A percentile compares a stretch with the other conserved stretches of the same genome.
These are phyloP conservation scores for Mortierella alpina DNA, from an alignment of 192 early-diverging fungal genomes.

Conservation along the genomic window DNA sequence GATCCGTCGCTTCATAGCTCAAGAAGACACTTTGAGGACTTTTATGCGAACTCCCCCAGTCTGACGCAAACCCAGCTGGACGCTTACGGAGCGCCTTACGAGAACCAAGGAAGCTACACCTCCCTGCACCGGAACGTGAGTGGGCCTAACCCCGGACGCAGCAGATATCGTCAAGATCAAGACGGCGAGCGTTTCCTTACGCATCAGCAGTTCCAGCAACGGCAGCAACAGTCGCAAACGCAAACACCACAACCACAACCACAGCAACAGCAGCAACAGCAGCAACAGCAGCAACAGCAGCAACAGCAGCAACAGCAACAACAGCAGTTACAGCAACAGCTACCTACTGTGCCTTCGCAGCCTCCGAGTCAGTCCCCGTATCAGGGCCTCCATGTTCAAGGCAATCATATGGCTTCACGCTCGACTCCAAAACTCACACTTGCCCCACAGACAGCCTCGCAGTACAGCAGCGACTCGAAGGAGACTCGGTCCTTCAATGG, in stretches of 20 bases:
- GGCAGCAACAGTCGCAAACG: background rate
- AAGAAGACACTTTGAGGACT: slow-evolving; percentile 28
- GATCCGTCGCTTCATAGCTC: slow-evolving; percentile 29
- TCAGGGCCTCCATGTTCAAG: slow-evolving; percentile 33
- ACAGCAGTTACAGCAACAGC: background rate
- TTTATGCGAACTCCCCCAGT: slow-evolving; percentile 34
- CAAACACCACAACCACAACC: background rate
- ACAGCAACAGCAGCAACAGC: background rate
- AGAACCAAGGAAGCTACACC: background rate
- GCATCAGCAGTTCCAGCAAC: background rate
- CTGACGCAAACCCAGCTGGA: slow-evolving; percentile 43
- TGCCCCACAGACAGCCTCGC: slow-evolving; percentile 27
- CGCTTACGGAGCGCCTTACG: slow-evolving; percentile 21
- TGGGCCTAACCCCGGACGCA: background rate
- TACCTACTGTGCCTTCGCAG: background rate
- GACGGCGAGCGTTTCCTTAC: background rate
- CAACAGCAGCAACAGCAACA: slow-evolving; percentile 17
- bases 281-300: slow-evolving; percentile 13
- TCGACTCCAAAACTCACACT: slow-evolving; percentile 46
- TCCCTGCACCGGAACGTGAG: slow-evolving; percentile 11
- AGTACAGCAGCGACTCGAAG: slow-evolving; percentile 43
- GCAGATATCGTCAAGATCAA: background rate
- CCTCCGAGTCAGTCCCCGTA: slow-evolving; percentile 22
- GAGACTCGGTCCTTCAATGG: slow-evolving; percentile 52
- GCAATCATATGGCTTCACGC: slow-evolving; percentile 36